A percentile compares a stretch with the other conserved stretches of the same genome.
These are phyloP conservation scores for Phytophthora litchii DNA, from an alignment of 352 stramenopile genomes.

Conservation along the genomic window DNA sequence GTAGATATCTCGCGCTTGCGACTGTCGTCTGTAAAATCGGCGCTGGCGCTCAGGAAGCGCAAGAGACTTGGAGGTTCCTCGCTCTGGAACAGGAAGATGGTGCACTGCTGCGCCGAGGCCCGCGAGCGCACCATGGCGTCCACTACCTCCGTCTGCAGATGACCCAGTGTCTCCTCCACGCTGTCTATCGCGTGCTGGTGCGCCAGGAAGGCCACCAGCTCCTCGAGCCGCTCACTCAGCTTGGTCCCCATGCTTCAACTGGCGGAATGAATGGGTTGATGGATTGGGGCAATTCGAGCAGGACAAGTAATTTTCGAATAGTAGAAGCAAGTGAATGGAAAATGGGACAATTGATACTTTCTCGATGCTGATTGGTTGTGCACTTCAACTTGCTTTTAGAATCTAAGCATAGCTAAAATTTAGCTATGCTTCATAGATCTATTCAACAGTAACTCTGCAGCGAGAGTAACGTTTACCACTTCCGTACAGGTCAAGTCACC, in stretches of 20 bases:
- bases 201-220: conserved; percentile 66
- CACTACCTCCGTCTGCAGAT: conserved; percentile 50
- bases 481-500: too few species aligned
- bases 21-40: conserved; percentile 48
- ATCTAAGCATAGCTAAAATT: too few species aligned
- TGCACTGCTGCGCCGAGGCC: conserved; percentile 65
- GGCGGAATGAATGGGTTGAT: conserved; percentile 1
- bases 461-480: too few species aligned
- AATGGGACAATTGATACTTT: too few species aligned
- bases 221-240: conserved; percentile 60
- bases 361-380: too few species aligned
- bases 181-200: conserved; percentile 64
- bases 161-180: conserved; percentile 65
- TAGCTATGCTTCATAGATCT: too few species aligned
- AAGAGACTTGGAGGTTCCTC: conserved; percentile 57
- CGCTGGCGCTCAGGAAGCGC: conserved; percentile 61
- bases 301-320: too few species aligned
- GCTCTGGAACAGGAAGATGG: conserved; percentile 66
- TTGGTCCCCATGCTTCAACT: conserved; percentile 48
- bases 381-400: too few species aligned
- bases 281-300: neutral
- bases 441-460: too few species aligned
- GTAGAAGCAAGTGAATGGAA: too few species aligned
- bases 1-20: conserved; percentile 65
- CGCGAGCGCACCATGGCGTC: conserved; percentile 65